Evolutionary conservation across 257 asterid genomes (phyloP), one percentile per base, ranked within the genome.

Genomic region (Petunia axillaris): DNA sequence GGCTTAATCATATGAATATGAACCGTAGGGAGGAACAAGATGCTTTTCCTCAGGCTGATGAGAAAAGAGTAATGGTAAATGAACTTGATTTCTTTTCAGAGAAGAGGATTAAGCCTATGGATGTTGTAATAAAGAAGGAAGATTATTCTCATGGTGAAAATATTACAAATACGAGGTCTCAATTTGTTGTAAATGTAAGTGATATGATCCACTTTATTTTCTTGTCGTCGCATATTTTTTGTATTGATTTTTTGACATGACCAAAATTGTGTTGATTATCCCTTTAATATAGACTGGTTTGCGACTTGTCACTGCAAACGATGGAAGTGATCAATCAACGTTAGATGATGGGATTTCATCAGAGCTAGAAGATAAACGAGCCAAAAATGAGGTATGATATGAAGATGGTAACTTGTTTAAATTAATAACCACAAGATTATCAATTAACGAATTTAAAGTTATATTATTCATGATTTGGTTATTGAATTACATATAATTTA

Each of bases 31-130:
- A 82, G 5, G 95, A 88, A 25, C 58, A 46, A 6, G 50, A 82
- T 15, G 82, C 81, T 35, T 58, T 88, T 0, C 43, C 74, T 59
- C 59, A 86, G 50, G 86, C 54, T 48, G 83, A 71, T 6, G 90
- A 84, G 55, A 79, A 84, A 40, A 74, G 87, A 74, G 82, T 8
- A 43, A 87, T 77, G 54, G 36, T 86, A 46, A 88, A 87, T 9
- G 98, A 91, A 85, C 92, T 95, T 1, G 99, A 93, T 84, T 95
- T 93, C 86, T 95, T 95, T 81, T 88, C 98, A 1, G 92, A 89
- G 40, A 86, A 63, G 83, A 88, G 73, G 11, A 86, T 37, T 64
- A 39, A 80, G 11, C 52, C 36, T 70, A 43, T 59, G 58, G 83
- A 64, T 63, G 57, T 57, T 75, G 43, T 75, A 10, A 84, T 89